phyloP scores from a whole-genome alignment of 768 basidiomycete species.

The Pisolithus microcarpus region DNA sequence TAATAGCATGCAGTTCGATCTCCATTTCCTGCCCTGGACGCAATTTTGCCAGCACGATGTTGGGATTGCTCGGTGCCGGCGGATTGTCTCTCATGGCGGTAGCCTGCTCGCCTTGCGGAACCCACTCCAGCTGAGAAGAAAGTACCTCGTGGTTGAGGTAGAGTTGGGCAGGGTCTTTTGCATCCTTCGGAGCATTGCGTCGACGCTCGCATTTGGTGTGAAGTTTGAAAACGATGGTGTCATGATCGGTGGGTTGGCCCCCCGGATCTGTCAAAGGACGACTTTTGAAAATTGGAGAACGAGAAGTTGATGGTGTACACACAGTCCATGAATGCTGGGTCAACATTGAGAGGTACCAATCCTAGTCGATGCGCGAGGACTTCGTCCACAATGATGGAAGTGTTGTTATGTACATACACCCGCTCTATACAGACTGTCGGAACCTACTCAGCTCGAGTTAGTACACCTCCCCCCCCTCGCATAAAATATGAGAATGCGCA shows the following conservation, averaged over 20 bases:
- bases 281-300: background rate
- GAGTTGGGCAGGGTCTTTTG: conserved; percentile 51
- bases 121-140: conserved; percentile 66
- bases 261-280: conserved; percentile 24
- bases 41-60: conserved; percentile 88
- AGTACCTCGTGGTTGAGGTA: conserved; percentile 68
- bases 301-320: conserved; percentile 26
- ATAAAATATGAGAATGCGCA: conserved; percentile 27
- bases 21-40: conserved; percentile 85
- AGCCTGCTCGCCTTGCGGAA: conserved; percentile 75
- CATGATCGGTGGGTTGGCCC: conserved; percentile 75
- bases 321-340: conserved; percentile 68
- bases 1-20: conserved; percentile 84
- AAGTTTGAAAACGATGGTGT: conserved; percentile 85
- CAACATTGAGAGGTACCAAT: conserved; percentile 80
- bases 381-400: conserved; percentile 88
- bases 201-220: conserved; percentile 59
- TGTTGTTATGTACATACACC: conserved; percentile 93
- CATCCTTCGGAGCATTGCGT: conserved; percentile 44
- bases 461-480: background rate
- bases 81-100: conserved; percentile 44
- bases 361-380: conserved; percentile 90
- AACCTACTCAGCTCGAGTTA: conserved; percentile 43
- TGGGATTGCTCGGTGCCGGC: conserved; percentile 63
- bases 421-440: conserved; percentile 88